Evolutionary conservation across 305 asterid genomes (phyloP).

Genomic region (Fraxinus dipetala): DNA sequence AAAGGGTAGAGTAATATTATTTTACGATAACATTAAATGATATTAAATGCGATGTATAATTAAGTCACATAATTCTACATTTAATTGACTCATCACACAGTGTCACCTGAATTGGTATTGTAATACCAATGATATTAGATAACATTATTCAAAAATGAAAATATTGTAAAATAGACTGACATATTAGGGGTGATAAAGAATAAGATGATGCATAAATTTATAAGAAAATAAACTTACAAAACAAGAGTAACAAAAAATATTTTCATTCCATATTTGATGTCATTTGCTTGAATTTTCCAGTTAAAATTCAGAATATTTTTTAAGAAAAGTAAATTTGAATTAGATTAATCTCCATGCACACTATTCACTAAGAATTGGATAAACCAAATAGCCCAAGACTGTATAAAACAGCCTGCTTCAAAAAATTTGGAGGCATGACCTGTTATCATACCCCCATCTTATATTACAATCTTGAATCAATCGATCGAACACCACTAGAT

Average conservation of each 20-base stretch:
- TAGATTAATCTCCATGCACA: not conserved
- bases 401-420: not conserved
- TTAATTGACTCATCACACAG: not conserved
- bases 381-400: not conserved
- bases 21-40: not conserved
- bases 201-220: not conserved
- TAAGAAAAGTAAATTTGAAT: not conserved
- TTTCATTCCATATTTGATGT: not conserved
- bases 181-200: not conserved
- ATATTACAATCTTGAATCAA: not conserved
- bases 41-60: not conserved
- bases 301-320: not conserved
- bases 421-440: not conserved
- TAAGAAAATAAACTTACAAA: not conserved
- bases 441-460: not conserved
- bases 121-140: not conserved
- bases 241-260: not conserved
- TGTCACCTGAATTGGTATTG: not conserved
- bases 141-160: not conserved
- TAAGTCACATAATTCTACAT: not conserved
- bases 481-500: too few relatives aligned
- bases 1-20: not conserved
- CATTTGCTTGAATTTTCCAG: not conserved
- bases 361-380: not conserved
- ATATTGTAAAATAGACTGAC: not conserved